Base-by-base conservation (phyloP, 2,329 filamentous ascomycete species). In the Penicillium rolfsii region DNA sequence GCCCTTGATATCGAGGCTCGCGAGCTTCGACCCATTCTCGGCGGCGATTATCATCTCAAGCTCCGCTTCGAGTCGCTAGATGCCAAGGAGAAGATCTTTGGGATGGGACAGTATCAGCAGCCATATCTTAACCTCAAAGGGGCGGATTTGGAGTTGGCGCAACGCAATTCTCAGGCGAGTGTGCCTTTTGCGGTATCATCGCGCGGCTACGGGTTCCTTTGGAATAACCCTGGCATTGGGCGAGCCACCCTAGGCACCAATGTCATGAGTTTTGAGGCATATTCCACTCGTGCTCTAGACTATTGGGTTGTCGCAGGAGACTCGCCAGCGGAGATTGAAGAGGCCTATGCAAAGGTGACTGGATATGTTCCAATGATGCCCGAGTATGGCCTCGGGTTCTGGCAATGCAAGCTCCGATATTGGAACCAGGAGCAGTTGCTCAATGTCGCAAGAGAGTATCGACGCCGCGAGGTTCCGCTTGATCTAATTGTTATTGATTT, bases 91-190 rank as follows among this genome's bases (percentile, higher is more conserved):
- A 85, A 83, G 68, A 83, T 89, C n/a, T 89, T 82, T 67, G 87
- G 87, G 22, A 89, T 89, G 86, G 87, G 87, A 0, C 87, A 89
- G 72, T 89, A 89, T 61, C 87, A 89, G 67, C 86, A 89, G 65
- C 83, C 85, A 0, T 81, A 79, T 55, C 76, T 89, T n/a, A 81
- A 89, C 68, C 77, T 89, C 52, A 89, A 89, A 65, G 87, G 87
- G 0, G 70, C 78, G 0, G 86, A 89, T 59, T 72, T 89, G 1
- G 87, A 89, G 68, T 80, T 89, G 2, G 86, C 87, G 0, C 87
- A 89, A 40, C 82, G 87, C 1, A 89, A 89, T 69, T 88, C 85
- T 0, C 87, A 89, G 71, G 87, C 87, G 4, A 87, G 82, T 53
- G 82, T 89, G 0, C 87, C 87, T 0, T 89, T 89, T 70, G 81